phyloP scores from a whole-genome alignment of 2,329 filamentous ascomycete species.

The Myriosclerotinia duriaeana region DNA sequence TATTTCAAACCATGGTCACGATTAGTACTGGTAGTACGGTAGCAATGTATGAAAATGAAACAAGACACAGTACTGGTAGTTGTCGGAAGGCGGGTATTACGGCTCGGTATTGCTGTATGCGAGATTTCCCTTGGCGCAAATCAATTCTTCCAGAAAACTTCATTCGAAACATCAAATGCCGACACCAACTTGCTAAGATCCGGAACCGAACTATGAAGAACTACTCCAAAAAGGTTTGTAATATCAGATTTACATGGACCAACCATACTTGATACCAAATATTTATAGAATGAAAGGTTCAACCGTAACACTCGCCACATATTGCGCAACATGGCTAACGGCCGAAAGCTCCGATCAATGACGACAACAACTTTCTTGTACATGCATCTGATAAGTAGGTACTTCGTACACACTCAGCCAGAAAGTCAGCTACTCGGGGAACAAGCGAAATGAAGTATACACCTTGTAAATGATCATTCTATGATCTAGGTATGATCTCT shows the following conservation, averaged over 20 bases:
- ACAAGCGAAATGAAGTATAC: too few relatives aligned
- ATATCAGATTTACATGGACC: neutral
- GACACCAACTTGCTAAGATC: neutral
- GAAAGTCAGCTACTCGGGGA: too few relatives aligned
- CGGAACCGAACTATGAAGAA: conserved; percentile 1
- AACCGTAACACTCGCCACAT: too few relatives aligned
- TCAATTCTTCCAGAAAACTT: conserved; percentile 10
- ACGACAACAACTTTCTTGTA: neutral
- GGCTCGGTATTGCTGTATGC: neutral
- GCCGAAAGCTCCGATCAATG: neutral
- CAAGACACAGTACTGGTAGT: neutral
- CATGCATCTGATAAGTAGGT: too few relatives aligned
- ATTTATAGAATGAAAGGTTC: neutral
- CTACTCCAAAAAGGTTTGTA: neutral
- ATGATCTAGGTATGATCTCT: too few relatives aligned
- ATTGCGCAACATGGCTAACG: neutral
- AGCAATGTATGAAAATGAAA: neutral
- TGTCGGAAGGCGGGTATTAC: neutral
- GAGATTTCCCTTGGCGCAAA: conserved; percentile 9
- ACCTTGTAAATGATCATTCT: too few relatives aligned
- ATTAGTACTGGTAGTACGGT: neutral
- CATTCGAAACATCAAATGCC: neutral
- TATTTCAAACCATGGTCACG: neutral
- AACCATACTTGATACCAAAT: neutral
- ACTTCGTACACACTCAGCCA: too few relatives aligned